Evolutionary conservation across 305 asterid species (phyloP).

Genomic region (Plantago lanceolata): DNA sequence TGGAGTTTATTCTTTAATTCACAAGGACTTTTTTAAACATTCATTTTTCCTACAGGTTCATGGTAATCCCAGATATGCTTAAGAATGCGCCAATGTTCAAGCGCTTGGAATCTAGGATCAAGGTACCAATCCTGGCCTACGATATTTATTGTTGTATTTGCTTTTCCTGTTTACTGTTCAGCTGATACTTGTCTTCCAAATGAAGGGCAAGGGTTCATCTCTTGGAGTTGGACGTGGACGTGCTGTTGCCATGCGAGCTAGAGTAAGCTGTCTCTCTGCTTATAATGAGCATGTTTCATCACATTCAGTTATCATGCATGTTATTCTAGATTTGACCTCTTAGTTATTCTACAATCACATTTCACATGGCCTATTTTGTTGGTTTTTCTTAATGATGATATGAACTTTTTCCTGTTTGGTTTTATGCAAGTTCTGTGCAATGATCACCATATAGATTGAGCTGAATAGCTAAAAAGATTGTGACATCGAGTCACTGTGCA

Average conservation of each 20-base stretch:
- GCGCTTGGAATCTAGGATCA: slow-evolving; percentile 85
- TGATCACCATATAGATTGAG: neutral
- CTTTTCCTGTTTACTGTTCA: slow-evolving; percentile 4
- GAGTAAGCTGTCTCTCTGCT: slow-evolving; percentile 43
- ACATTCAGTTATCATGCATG: neutral
- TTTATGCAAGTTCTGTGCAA: neutral
- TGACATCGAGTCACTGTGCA: neutral
- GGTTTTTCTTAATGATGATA: neutral
- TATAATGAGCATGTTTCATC: slow-evolving; percentile 5
- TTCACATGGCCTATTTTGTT: neutral
- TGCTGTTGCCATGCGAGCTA: slow-evolving; percentile 90
- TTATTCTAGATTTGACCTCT: neutral
- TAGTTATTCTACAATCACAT: neutral
- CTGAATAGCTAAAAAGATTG: neutral
- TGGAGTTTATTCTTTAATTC: neutral
- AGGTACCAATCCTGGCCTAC: slow-evolving; percentile 42
- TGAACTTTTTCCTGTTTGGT: neutral
- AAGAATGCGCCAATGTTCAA: slow-evolving; percentile 97
- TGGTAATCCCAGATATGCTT: slow-evolving; percentile 95
- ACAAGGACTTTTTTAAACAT: neutral
- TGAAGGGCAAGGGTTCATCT: slow-evolving; percentile 84
- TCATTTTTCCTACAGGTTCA: slow-evolving; percentile 46
- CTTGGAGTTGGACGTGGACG: slow-evolving; percentile 98
- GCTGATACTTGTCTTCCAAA: slow-evolving; percentile 24
- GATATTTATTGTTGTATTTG: slow-evolving; percentile 2